Evolutionary conservation across 2,329 filamentous ascomycete genomes (phyloP).

Genomic region (Cordyceps cicadae): DNA sequence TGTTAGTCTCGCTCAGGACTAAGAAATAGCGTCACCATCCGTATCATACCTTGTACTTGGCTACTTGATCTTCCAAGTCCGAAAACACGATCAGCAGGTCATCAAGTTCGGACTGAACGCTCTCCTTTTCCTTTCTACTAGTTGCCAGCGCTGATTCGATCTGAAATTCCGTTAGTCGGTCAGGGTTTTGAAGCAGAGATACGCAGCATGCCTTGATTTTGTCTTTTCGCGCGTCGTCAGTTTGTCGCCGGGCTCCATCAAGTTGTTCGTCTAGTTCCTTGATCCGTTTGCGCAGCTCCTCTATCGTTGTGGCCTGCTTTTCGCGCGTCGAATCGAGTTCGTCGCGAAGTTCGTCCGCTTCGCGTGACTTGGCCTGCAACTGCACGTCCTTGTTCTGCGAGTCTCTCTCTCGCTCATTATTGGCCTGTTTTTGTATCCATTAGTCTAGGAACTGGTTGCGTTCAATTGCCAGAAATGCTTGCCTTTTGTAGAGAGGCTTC

Average conservation of each 20-base stretch:
- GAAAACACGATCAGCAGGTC: slow-evolving; percentile 75
- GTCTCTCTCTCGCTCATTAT: slow-evolving; percentile 47
- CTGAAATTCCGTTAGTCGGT: slow-evolving; percentile 17
- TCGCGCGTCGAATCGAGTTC: slow-evolving; percentile 27
- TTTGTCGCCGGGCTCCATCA: slow-evolving; percentile 15
- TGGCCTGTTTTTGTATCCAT: slow-evolving; percentile 24
- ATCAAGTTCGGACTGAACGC: slow-evolving; percentile 65
- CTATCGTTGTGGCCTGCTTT: slow-evolving; percentile 23
- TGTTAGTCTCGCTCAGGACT: not conserved
- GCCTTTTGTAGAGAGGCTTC: slow-evolving; percentile 57
- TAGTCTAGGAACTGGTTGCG: not conserved
- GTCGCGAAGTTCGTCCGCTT: slow-evolving; percentile 28
- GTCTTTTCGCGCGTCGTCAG: slow-evolving; percentile 17
- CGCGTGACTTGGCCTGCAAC: slow-evolving; percentile 34
- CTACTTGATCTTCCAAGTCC: slow-evolving; percentile 69
- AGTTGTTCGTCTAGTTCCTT: slow-evolving; percentile 22
- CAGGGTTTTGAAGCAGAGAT: not conserved
- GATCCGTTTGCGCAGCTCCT: slow-evolving; percentile 16
- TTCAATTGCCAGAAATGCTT: not conserved
- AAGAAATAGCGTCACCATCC: not conserved
- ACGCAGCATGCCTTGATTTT: slow-evolving; percentile 19
- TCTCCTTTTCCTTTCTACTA: slow-evolving; percentile 54
- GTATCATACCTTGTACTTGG: slow-evolving; percentile 60
- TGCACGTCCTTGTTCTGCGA: slow-evolving; percentile 35
- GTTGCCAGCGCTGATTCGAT: slow-evolving; percentile 22